phyloP scores from a whole-genome alignment of 768 basidiomycete species.

The Naematelia aurantialba region DNA sequence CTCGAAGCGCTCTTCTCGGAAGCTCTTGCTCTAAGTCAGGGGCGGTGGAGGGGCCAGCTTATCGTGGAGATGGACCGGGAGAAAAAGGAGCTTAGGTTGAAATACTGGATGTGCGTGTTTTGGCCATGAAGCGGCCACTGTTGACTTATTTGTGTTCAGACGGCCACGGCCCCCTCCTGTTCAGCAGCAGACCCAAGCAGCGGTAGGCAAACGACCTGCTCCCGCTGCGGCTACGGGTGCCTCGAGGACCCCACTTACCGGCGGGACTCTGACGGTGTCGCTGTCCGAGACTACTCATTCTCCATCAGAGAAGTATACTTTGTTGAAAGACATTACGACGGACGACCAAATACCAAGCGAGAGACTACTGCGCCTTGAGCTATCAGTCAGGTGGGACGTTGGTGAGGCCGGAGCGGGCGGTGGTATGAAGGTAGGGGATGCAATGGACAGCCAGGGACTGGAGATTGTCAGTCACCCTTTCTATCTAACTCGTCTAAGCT shows the following conservation, averaged over 20 bases:
- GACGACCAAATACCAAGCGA: conserved; percentile 53
- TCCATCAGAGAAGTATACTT: conserved; percentile 51
- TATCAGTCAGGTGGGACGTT: conserved; percentile 76
- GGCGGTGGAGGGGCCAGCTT: conserved; percentile 53
- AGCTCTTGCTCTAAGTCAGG: conserved; percentile 35
- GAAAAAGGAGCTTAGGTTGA: conserved; percentile 64
- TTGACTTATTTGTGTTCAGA: not conserved
- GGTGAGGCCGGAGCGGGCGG: conserved; percentile 65
- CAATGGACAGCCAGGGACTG: conserved; percentile 52
- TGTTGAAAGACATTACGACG: conserved; percentile 3
- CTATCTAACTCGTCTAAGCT: not conserved
- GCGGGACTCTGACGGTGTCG: conserved; percentile 70
- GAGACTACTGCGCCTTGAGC: conserved; percentile 65
- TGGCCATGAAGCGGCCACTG: not conserved
- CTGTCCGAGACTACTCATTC: conserved; percentile 3
- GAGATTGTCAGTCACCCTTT: conserved; percentile 57
- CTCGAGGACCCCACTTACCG: conserved; percentile 51
- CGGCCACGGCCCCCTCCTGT: not conserved
- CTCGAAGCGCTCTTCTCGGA: conserved; percentile 66
- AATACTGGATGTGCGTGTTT: conserved; percentile 77
- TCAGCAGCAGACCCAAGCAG: not conserved
- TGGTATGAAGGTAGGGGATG: conserved; percentile 56
- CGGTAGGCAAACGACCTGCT: conserved; percentile 9
- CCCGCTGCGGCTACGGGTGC: not conserved
- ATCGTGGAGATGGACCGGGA: conserved; percentile 66